A percentile compares a stretch with the other conserved stretches of the same genome.
Conservation (phyloP, 1,284 basidiomycete genomes). For the Moniliella sp. region DNA sequence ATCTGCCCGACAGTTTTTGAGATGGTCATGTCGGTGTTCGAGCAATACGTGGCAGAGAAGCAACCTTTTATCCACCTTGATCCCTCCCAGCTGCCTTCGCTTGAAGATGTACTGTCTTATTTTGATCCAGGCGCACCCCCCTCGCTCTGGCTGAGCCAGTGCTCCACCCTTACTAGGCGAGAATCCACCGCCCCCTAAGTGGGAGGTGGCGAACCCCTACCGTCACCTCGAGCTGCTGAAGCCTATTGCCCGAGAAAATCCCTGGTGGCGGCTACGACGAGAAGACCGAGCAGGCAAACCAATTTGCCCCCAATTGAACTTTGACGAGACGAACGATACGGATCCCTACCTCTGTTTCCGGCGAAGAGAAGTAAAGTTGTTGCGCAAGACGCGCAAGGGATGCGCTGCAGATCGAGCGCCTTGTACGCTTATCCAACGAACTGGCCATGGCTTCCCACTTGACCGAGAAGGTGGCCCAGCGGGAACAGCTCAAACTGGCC, state of each 20-base stretch:
- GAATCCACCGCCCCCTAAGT: too few relatives aligned
- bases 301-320: conserved; percentile 23
- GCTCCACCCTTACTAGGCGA: conserved; percentile 14
- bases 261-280: conserved; percentile 27
- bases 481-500: conserved; percentile 23
- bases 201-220: conserved; percentile 23
- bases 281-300: conserved; percentile 22
- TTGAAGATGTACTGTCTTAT: conserved; percentile 15
- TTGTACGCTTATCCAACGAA: conserved; percentile 25
- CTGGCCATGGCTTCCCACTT: conserved; percentile 17
- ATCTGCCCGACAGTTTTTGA: too few relatives aligned
- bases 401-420: conserved; percentile 27
- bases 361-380: conserved; percentile 73
- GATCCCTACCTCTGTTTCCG: conserved; percentile 97
- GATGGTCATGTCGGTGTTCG: conserved; percentile 78
- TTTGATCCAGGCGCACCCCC: conserved; percentile 18
- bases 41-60: conserved; percentile 71
- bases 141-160: conserved; percentile 18
- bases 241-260: conserved; percentile 17
- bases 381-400: conserved; percentile 61
- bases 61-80: conserved; percentile 65
- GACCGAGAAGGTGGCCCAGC: conserved; percentile 19
- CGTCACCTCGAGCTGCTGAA: conserved; percentile 23
- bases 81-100: conserved; percentile 15
- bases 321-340: conserved; percentile 75